A percentile compares a stretch with the other conserved stretches of the same genome.
Conservation (phyloP, 495 filamentous ascomycete species). For the Neurospora pannonica region DNA sequence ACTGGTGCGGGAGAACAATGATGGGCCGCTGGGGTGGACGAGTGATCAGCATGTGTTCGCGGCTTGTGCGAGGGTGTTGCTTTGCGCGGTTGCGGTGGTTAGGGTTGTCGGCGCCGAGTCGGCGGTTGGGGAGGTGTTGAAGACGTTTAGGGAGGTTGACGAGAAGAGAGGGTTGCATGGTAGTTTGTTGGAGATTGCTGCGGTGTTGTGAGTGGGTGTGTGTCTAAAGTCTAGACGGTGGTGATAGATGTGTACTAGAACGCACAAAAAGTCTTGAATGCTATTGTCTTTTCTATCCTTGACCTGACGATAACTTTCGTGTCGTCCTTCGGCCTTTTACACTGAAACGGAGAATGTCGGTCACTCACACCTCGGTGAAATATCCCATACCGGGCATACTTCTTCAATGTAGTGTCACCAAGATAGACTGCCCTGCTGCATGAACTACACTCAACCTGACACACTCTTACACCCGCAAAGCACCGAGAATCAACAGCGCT, state of each 20-base stretch:
- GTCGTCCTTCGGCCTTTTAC: neutral
- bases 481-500: neutral
- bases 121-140: constrained; percentile 16
- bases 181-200: constrained; percentile 23
- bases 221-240: neutral
- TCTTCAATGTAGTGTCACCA: neutral
- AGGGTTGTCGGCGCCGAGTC: neutral
- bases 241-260: neutral
- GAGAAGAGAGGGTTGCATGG: constrained; percentile 20
- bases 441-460: neutral
- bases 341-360: neutral
- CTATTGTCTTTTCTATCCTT: neutral
- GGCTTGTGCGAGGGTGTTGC: constrained; percentile 50
- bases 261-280: neutral
- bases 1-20: constrained; percentile 25
- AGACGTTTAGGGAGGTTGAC: constrained; percentile 18
- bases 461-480: neutral
- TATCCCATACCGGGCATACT: neutral
- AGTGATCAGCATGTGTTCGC: constrained; percentile 64
- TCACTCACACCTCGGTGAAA: neutral
- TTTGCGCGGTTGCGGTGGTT: constrained; percentile 32
- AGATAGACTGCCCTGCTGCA: neutral
- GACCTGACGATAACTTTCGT: neutral
- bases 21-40: constrained; percentile 65
- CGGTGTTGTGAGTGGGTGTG: neutral